These are phyloP conservation scores for Ophiostoma triangulosporum DNA, from an alignment of 2,329 filamentous ascomycete genomes.

Conservation along the genomic window DNA sequence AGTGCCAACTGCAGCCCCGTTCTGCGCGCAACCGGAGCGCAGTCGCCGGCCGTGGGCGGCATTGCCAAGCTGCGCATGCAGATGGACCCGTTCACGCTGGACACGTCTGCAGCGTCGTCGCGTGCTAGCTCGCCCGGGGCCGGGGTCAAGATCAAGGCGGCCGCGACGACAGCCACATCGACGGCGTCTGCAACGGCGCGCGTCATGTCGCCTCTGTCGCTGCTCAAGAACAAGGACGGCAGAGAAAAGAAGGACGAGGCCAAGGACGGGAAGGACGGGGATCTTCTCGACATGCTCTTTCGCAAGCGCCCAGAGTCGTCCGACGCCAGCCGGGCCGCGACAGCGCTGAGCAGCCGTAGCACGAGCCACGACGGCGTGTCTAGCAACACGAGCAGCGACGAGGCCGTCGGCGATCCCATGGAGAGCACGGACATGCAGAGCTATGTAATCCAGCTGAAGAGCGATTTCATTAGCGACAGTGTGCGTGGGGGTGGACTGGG, in stretches of 20 bases:
- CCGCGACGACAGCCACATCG: constrained; percentile 10
- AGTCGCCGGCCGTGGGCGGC: constrained; percentile 50
- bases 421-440: constrained; percentile 50
- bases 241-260: background rate
- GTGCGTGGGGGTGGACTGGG: constrained; percentile 27
- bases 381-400: constrained; percentile 47
- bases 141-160: constrained; percentile 27
- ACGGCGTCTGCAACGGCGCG: background rate
- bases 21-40: constrained; percentile 33
- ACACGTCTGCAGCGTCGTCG: constrained; percentile 32
- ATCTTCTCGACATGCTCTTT: background rate
- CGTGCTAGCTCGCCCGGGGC: constrained; percentile 33
- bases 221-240: background rate
- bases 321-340: constrained; percentile 22
- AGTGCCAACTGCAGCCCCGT: constrained; percentile 51
- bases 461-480: constrained; percentile 69
- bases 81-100: constrained; percentile 63
- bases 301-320: background rate
- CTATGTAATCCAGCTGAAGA: constrained; percentile 73
- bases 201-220: constrained; percentile 3
- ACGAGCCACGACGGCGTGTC: constrained; percentile 47
- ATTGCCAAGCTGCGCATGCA: constrained; percentile 74
- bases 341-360: constrained; percentile 35
- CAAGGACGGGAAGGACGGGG: background rate
- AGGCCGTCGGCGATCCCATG: constrained; percentile 29